Evolutionary conservation across 768 basidiomycete species (phyloP).

Genomic region (Tylopilus vinaceipallidus): DNA sequence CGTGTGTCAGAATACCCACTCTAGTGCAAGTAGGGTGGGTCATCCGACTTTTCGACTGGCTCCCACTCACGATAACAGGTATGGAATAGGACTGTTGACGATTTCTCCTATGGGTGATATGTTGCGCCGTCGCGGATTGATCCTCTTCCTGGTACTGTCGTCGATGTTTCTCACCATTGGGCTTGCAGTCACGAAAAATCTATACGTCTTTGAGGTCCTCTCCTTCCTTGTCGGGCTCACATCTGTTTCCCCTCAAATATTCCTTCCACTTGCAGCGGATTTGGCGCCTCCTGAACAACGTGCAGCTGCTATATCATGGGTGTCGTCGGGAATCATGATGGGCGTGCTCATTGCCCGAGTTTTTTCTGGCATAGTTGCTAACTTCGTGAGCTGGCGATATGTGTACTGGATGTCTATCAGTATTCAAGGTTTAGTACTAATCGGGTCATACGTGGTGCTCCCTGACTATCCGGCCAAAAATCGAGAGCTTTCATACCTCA

Average conservation of each 20-base stretch:
- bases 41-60: neutral
- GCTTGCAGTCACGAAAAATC: too few relatives aligned
- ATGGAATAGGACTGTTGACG: constrained; percentile 66
- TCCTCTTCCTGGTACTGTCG: constrained; percentile 55
- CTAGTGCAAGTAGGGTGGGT: constrained; percentile 62
- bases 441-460: too few relatives aligned
- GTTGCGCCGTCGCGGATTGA: constrained; percentile 66
- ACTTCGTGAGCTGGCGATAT: constrained; percentile 66
- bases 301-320: constrained; percentile 72
- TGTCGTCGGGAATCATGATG: constrained; percentile 61
- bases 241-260: constrained; percentile 67
- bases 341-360: constrained; percentile 75
- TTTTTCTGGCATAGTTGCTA: constrained; percentile 65
- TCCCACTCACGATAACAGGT: constrained; percentile 37
- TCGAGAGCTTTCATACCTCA: constrained; percentile 54
- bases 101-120: constrained; percentile 82
- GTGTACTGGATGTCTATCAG: constrained; percentile 79
- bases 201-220: too few relatives aligned
- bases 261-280: constrained; percentile 73
- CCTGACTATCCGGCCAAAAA: constrained; percentile 69
- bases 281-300: constrained; percentile 70
- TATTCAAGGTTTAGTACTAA: constrained; percentile 55
- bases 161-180: constrained; percentile 58
- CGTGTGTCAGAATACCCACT: constrained; percentile 50
- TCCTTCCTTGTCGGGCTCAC: constrained; percentile 67